Evolutionary conservation across 2,329 filamentous ascomycete genomes (phyloP).

Genomic region (Hymenotorrendiella dingleyae): DNA sequence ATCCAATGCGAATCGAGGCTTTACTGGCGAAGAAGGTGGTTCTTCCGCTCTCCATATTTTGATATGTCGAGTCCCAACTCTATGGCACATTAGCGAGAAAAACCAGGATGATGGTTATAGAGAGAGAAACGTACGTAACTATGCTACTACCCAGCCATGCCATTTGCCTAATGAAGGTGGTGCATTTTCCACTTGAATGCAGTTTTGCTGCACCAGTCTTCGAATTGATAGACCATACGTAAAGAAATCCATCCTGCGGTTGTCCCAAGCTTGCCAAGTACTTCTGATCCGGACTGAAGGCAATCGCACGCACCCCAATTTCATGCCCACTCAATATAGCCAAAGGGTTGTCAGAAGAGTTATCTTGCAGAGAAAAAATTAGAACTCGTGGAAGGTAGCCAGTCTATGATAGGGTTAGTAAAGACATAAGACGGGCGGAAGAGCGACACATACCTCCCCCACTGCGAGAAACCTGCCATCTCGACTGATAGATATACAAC

Average conservation of each 20-base stretch:
- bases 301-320: conserved; percentile 80
- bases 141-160: conserved; percentile 82
- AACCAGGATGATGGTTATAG: no score
- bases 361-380: conserved; percentile 79
- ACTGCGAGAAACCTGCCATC: conserved; percentile 86
- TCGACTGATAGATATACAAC: conserved; percentile 80
- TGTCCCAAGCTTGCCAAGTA: conserved; percentile 85
- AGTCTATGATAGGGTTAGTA: conserved; percentile 47
- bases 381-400: conserved; percentile 89
- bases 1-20: conserved; percentile 50
- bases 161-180: conserved; percentile 78
- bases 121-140: conserved; percentile 52
- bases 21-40: conserved; percentile 53
- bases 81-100: conserved; percentile 23
- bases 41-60: conserved; percentile 90
- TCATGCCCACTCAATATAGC: conserved; percentile 84
- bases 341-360: conserved; percentile 72
- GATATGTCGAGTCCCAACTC: conserved; percentile 79
- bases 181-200: conserved; percentile 87
- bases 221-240: conserved; percentile 82
- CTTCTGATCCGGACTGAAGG: conserved; percentile 81
- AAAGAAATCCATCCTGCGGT: conserved; percentile 88
- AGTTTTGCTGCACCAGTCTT: conserved; percentile 74
- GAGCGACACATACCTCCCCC: conserved; percentile 59
- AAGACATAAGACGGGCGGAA: no score